Conservation (phyloP, 345 rosid species). For the Capsella bursapastoris region DNA sequence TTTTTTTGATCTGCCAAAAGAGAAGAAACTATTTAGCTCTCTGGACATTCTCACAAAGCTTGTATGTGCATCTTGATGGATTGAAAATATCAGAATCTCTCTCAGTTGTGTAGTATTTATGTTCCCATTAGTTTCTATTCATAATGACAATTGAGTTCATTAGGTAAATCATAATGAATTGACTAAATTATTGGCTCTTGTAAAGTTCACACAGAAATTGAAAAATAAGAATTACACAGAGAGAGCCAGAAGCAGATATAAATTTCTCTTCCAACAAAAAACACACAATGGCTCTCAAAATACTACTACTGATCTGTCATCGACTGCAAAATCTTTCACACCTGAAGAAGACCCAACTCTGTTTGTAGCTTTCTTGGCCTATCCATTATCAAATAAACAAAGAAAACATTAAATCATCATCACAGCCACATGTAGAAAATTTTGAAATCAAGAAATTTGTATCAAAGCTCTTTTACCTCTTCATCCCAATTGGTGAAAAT, state of each 20-base stretch:
- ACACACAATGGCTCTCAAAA: constrained; percentile 11
- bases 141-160: constrained; percentile 3
- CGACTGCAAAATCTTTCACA: constrained; percentile 1
- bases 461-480: constrained; percentile 27
- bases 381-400: constrained; percentile 4
- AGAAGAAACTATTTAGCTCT: constrained; percentile 25
- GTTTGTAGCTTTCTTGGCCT: constrained; percentile 42
- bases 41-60: constrained; percentile 29
- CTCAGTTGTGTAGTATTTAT: constrained; percentile 30
- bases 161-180: neutral
- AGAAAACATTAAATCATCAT: neutral
- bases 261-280: neutral
- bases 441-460: neutral
- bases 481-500: constrained; percentile 45
- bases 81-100: constrained; percentile 20
- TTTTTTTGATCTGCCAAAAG: constrained; percentile 37
- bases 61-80: constrained; percentile 20
- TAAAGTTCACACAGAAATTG: neutral
- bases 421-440: neutral
- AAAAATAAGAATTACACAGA: neutral
- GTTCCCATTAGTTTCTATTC: constrained; percentile 14
- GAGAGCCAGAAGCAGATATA: neutral
- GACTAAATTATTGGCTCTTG: neutral
- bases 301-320: constrained; percentile 21
- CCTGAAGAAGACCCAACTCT: constrained; percentile 30